Conservation (phyloP, 2,329 filamentous ascomycete species). For the Monosporascus sp. region DNA sequence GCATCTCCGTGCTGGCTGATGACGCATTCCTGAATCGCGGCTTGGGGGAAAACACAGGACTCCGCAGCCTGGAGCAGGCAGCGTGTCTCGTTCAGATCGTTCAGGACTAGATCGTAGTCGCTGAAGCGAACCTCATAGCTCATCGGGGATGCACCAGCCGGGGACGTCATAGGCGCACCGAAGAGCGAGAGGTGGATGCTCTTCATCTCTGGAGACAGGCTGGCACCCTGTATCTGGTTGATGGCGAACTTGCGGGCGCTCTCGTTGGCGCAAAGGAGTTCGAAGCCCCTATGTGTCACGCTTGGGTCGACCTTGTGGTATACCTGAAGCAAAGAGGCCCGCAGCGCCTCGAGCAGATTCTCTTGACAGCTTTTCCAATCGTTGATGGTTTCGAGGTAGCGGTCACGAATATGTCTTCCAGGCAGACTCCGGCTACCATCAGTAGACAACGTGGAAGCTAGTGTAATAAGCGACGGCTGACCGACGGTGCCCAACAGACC, state of each 20-base stretch:
- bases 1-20: conserved; percentile 43
- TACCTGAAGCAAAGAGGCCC: conserved; percentile 36
- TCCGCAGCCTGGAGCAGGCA: conserved; percentile 36
- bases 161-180: conserved; percentile 33
- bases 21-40: conserved; percentile 35
- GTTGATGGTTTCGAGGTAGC: conserved; percentile 33
- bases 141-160: conserved; percentile 38
- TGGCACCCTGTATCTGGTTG: conserved; percentile 40
- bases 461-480: no score
- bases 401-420: conserved; percentile 17
- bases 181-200: conserved; percentile 18
- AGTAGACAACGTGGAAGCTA: no score
- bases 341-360: conserved; percentile 35
- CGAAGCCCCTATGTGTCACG: conserved; percentile 36
- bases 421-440: no score
- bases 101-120: conserved; percentile 40
- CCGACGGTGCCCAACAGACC: not conserved
- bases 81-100: conserved; percentile 35
- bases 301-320: conserved; percentile 42
- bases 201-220: not conserved
- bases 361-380: conserved; percentile 42
- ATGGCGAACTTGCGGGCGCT: conserved; percentile 38
- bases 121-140: conserved; percentile 43
- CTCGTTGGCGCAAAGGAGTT: conserved; percentile 37
- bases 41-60: conserved; percentile 34